Percentiles rank a stretch among this genome's conserved stretches.
Evolutionary conservation across 108 stramenopile genomes (phyloP).

Genomic region (Skeletonema costatum): DNA sequence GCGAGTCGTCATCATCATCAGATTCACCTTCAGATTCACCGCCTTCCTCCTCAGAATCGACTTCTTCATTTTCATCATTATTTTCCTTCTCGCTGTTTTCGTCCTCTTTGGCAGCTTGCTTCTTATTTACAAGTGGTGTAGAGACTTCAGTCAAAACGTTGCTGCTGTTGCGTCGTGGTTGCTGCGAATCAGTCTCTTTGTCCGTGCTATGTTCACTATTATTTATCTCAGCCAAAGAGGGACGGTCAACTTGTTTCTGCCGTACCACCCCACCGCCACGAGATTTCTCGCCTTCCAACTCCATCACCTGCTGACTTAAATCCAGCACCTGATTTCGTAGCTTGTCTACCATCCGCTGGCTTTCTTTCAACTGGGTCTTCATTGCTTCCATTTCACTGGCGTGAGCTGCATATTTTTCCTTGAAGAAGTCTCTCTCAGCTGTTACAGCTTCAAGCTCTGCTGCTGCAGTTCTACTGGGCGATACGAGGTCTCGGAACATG

Average conservation of each 20-base stretch:
- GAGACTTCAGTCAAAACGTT: not conserved
- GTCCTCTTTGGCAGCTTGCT: not conserved
- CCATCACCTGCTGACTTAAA: conserved; percentile 18
- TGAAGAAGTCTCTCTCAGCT: conserved; percentile 48
- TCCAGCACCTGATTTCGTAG: conserved; percentile 40
- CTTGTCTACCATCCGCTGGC: conserved; percentile 40
- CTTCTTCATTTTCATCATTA: not conserved
- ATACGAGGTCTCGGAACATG: conserved; percentile 29
- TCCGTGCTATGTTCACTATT: not conserved
- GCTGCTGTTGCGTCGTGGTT: not conserved
- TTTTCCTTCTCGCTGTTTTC: not conserved
- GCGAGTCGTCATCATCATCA: not conserved
- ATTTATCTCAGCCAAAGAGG: not conserved
- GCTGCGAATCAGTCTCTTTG: not conserved
- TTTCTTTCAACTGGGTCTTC: conserved; percentile 34
- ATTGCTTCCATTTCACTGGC: conserved; percentile 35
- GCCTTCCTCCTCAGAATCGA: not conserved
- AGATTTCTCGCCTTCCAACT: conserved; percentile 26
- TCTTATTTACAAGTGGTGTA: not conserved
- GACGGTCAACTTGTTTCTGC: not conserved
- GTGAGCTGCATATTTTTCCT: conserved; percentile 42
- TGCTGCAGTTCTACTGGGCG: conserved; percentile 2
- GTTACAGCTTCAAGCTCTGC: conserved; percentile 45
- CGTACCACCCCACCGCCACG: not conserved
- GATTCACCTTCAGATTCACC: conserved; percentile 7